Evolutionary conservation across 139 green algal genomes (phyloP), one percentile per base, ranked within the genome.

Genomic region (Chlamydomonas sp.): DNA sequence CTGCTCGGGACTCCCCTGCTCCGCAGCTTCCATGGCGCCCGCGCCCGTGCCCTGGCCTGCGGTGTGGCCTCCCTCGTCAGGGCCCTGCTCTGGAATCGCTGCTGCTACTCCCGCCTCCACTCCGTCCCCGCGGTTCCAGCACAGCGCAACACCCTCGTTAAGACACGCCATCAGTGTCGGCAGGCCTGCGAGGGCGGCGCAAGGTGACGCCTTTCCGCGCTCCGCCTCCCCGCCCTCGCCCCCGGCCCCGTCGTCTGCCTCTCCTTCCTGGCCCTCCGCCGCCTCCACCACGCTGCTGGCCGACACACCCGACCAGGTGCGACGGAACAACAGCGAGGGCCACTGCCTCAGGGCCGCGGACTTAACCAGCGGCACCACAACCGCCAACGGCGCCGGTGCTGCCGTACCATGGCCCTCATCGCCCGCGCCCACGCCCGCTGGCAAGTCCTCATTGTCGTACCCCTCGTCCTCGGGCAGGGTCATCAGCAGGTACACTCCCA

Each of bases 301-400:
- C n/a, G 10, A 7, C 20, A 61, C 72, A 49, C 31, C 31, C 31
- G 31, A 49, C 31, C 31, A 49, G 31, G 31, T 49, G 31, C 31
- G 31, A 49, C 31, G 31, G 31, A 49, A 49, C 72, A 7, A 8
- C 72, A 31, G 31, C 72, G n/a, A 7, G n/a, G 12, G 2, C 76
- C 76, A 80, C 3, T 58, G 58, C 10, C 59, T 15, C 4, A 80
- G 76, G 15, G 58, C 76, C 15, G 16, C 15, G 76, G 59, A 80
- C 16, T 79, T 68, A 8, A 78, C 68, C 69, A 86, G 82, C 71
- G 71, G 82, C 82, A 86, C 71, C 61, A 86, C n/a, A 59, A 86
- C 59, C 17, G 71, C 71, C 82, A 73, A 15, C 31, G 71, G 71
- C 74, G 74, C 3, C 74, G 74, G 5, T 12, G 5, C 20, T 5